phyloP scores from a whole-genome alignment of 371 early-diverging fungal species.

The Mucor saturninus region DNA sequence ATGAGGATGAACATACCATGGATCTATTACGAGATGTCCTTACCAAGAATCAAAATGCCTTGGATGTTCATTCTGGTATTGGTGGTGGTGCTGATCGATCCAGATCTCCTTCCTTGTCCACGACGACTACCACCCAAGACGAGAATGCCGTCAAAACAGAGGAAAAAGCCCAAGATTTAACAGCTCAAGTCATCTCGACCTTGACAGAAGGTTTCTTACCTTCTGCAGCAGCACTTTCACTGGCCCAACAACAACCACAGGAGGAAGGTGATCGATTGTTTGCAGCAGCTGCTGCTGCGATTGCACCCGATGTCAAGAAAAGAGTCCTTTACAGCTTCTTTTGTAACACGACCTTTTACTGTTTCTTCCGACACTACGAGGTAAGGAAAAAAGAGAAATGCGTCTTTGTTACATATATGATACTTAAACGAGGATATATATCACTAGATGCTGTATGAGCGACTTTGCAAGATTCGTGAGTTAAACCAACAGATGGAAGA shows the following conservation, averaged over 20 bases:
- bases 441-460: constrained; percentile 75
- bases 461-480: constrained; percentile 80
- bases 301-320: constrained; percentile 48
- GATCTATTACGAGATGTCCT: constrained; percentile 49
- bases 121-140: too few species aligned
- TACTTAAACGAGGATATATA: too few species aligned
- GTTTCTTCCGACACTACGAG: constrained; percentile 88
- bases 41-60: constrained; percentile 36
- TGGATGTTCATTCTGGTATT: constrained; percentile 10
- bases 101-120: constrained; percentile 4
- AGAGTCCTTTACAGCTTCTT: constrained; percentile 63
- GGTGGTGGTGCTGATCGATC: background rate
- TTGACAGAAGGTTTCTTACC: background rate
- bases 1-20: constrained; percentile 46
- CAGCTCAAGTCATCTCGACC: constrained; percentile 1
- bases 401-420: background rate
- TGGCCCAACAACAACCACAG: background rate
- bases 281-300: constrained; percentile 60
- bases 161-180: background rate
- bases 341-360: constrained; percentile 82
- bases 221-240: background rate
- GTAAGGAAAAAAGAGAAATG: constrained; percentile 34
- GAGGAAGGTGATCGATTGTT: constrained; percentile 25
- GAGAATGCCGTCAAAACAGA: background rate
- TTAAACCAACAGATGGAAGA: constrained; percentile 64